Base-by-base conservation (phyloP, 352 stramenopile genomes). In the Blastocystis sp. region DNA sequence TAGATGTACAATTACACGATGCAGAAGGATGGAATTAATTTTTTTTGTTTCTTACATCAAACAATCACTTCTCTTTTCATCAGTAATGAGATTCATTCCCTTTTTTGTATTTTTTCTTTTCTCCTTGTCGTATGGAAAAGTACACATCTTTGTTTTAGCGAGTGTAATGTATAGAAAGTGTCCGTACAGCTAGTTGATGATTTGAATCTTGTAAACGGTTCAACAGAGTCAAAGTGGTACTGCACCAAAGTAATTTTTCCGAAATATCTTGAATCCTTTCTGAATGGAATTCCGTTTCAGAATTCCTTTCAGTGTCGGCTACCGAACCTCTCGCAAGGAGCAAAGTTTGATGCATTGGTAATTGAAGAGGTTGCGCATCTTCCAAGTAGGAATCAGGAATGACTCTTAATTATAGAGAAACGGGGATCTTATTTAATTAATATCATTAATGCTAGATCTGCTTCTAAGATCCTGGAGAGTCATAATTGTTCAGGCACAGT, bases 1-100 rank as follows among this genome's bases (percentile, higher is more conserved):
- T 89, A 54, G 78, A 89, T 30, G 78, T 89, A 8, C 78, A 89
- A 26, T 45, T 89, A 3, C 78, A 89, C 47, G 66, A 89, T 30
- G 78, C 78, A 26, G 78, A 89, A 78, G 78, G 78, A 24, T 89
- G 78, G 78, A 45, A 79, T n/a, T 73, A 73, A 41, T 37, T 68
- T 26, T 37, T 4, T 16, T 37, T 37, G 20, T 68, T 37, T 39
- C 1, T 68, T 37, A 1, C 26, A 13, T 0, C n/a, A 68, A 11
- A 68, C 0, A 26, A 2, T 6, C n/a, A 68, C n/a, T 68, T 68
- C 59, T 11, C 13, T 37, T 37, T 68, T 7, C 39, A n/a, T 20
- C 2, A 73, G 24, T 20, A 16, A 45, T 59, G 50, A 59, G 50
- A 59, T n/a, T 59, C 7, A 11, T 45, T 73, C 20, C 8, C 5